A percentile compares a stretch with the other conserved stretches of the same genome.
Evolutionary conservation across 805 yeast genomes (phyloP).

Genomic region (Torulaspora quercuum): DNA sequence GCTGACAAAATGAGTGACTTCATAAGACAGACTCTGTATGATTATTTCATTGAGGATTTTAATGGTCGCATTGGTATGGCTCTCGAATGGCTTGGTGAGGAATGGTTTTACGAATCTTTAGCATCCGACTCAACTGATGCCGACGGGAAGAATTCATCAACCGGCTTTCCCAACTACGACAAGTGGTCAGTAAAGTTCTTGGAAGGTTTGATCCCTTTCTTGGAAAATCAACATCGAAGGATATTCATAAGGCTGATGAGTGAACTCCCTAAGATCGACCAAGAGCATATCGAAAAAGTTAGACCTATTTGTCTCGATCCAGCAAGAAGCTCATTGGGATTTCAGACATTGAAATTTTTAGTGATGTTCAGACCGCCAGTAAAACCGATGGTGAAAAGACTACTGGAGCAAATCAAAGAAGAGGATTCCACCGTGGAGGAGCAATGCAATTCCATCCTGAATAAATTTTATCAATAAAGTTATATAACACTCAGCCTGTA

Average conservation of each 20-base stretch:
- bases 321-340: constrained; percentile 72
- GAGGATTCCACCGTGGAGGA: constrained; percentile 28
- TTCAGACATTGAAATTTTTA: constrained; percentile 74
- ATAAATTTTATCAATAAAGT: constrained; percentile 23
- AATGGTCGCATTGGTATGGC: constrained; percentile 68
- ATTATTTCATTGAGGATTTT: constrained; percentile 70
- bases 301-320: constrained; percentile 83
- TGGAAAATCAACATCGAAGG: constrained; percentile 78
- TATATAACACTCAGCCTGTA: not conserved
- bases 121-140: not conserved
- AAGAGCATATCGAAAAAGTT: constrained; percentile 58
- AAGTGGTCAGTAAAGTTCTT: constrained; percentile 68
- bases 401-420: constrained; percentile 26
- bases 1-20: constrained; percentile 50
- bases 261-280: constrained; percentile 77
- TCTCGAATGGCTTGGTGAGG: constrained; percentile 93
- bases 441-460: constrained; percentile 29
- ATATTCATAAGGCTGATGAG: constrained; percentile 77
- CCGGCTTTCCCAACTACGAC: constrained; percentile 49
- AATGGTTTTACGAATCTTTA: constrained; percentile 67
- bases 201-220: constrained; percentile 76
- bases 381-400: constrained; percentile 37
- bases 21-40: constrained; percentile 67
- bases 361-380: constrained; percentile 91
- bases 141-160: constrained; percentile 10